Evolutionary conservation across 179 eudicot genomes (phyloP), one percentile per base, ranked within the genome.

Genomic region (Silene noctiflora): DNA sequence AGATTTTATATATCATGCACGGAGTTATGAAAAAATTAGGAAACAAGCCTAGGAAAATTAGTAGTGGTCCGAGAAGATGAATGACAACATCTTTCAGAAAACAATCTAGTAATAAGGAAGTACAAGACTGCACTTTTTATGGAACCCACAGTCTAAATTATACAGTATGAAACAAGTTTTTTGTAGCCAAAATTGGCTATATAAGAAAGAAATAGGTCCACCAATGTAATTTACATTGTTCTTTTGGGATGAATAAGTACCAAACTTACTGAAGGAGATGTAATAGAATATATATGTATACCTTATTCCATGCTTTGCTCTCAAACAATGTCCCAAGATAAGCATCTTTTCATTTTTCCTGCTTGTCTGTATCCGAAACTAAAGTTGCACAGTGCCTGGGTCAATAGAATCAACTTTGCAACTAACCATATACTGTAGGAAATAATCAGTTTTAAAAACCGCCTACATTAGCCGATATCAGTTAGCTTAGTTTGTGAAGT

Each of bases 291-390:
- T 27, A 71, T 83, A 82, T 83, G 79, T 74, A 81, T 92, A 84
- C 97, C 84, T 78, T 88, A 89, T 88, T 88, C 91, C 82, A 88
- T 84, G 85, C 90, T 84, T 86, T 85, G 76, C 85, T 85, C 84
- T 84, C 88, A 87, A 82, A 92, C 89, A 83, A 85, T 77, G 86
- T 83, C 80, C 86, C 85, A 73, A 82, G 71, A 71, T 81, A 79
- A 88, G 88, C 90, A 89, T 89, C 94, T 86, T 71, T 77, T 64
- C 74, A 60, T 31, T 84, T 84, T 64, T 71, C 74, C 71, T 78
- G 77, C 78, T 75, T 81, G 78, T 73, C 86, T 83, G 84, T 81
- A 87, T 87, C 91, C 79, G 78, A 83, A 82, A 80, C 84, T 74
- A 69, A 82, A 78, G 83, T 72, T 83, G 74, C 60, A 60, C 77